Evolutionary conservation across 148 eudicot species (phyloP), one percentile per base, ranked within the genome.

Genomic region (Persicaria tinctoria): DNA sequence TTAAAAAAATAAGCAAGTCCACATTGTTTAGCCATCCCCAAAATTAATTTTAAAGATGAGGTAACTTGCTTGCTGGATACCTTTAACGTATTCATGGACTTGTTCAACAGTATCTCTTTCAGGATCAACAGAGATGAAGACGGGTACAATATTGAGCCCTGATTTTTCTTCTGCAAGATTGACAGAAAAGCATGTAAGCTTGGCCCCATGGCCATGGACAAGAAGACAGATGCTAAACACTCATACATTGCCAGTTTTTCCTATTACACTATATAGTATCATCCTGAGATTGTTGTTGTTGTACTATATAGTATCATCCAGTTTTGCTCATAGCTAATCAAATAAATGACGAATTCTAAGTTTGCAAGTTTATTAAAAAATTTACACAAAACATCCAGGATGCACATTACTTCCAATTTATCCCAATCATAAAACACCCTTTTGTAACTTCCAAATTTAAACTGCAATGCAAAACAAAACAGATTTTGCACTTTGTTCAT

Each of bases 21-120:
- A 55, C 13, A 9, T n/a, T 55, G 18, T 55, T 55, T 55, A 12
- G 16, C 59, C 59, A 55, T 55, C 8, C 59, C 2, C 7, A 54
- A 4, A 54, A 4, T 16, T 54, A 54, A 3, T 54, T 32, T 54
- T 16, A 6, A 54, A 16, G 18, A 54, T 8, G 8, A 60, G 66
- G 11, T 4, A 60, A 38, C 66, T 60, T 20, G 13, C 66, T 20
- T 60, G 38, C 12, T 27, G 76, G 45, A 76, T 60, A 88, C 98
- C 98, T 88, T 89, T 83, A 49, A 94, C 90, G 76, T 94, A 94
- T 76, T 91, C 97, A 49, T 80, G 80, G 74, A 94, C 98, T 89
- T 94, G 98, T 85, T 94, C 97, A 78, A 94, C 96, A 23, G 86
- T 91, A 79, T 94, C 98, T 82, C 98, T 88, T 81, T 94, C 98